Base-by-base conservation (phyloP, 2,329 filamentous ascomycete genomes). In the Epichloe sibirici region DNA sequence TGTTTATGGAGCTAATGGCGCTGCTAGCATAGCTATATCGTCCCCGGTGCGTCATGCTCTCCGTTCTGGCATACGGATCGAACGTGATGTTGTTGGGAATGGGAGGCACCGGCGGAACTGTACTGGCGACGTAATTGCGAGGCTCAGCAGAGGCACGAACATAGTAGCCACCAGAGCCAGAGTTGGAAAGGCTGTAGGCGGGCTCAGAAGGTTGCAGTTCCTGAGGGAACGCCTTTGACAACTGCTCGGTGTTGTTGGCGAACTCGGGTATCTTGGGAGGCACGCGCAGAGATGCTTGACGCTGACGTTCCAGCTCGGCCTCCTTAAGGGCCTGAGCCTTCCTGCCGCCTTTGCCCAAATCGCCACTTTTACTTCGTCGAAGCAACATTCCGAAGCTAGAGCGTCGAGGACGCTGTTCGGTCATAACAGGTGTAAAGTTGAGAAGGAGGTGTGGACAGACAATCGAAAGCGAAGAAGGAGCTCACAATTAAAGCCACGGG, bases 21-120 rank as follows among this genome's bases (percentile, higher is more conserved):
- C 87, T 94, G 72, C 88, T 95, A 53, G 91, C 90, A 71, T 96
- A 97, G 73, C 90, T 96, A 72, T 95, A 95, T 59, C 93, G 86
- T 55, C 91, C 90, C 61, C 93, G 89, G 70, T 97, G 85, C 61
- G 91, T 90, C 88, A 97, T 96, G 76, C 91, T 96, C 74, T 94
- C 88, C 38, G 86, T 85, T 57, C 88, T 81, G 45, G 86, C 82
- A 64, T 93, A 93, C 13, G 88, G 86, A 62, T 95, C 89, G 57
- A 79, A 76, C 61, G 31, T 31, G 31, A 77, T 78, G 53, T 78
- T 78, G 65, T 73, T 78, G 46, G 81, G 80, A 50, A 85, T 72
- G 1, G 82, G 81, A 51, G 80, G 80, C 45, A 77, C 68, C 44
- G 81, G 75, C 46, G 74, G 62, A 35, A 66, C 67, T 56, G 65